Base-by-base conservation (phyloP, 2,329 filamentous ascomycete species). In the Ascochyta viciae-villosae region DNA sequence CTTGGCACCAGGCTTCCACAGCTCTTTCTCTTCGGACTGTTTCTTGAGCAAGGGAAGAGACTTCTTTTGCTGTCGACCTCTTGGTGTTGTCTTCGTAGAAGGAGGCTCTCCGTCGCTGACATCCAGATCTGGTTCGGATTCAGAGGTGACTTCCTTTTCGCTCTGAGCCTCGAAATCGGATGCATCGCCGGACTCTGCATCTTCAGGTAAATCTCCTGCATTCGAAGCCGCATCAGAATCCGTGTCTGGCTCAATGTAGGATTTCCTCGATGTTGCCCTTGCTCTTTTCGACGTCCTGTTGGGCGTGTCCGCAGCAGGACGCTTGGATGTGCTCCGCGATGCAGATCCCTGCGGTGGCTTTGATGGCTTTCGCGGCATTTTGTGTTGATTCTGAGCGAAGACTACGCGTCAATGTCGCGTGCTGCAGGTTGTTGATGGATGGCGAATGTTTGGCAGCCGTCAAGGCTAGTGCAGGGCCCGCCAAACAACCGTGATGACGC, bases 1-100 rank as follows among this genome's bases (percentile, higher is more conserved):
- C 56, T 79, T 84, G 33, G 83, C 82, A 9, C 84, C 84, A 56
- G 81, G 76, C 67, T 81, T 80, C 84, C 84, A 87, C 31, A 86
- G 70, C 48, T 85, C 81, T 60, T 80, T 79, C 41, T 77, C 77
- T 49, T 78, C 76, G 3, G 37, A 50, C 29, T 57, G 46, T 50
- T 68, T 69, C 51, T 64, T 68, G 54, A 56, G 68, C 40, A 62
- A 48, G 15, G 63, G 62, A 43, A 66, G 60, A 34, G 45, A 59
- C 57, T 59, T 71, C 10, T 68, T 71, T 57, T 51, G 56, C 45
- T 47, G 39, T 53, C 58, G 61, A 19, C 55, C 65, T 58, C 57
- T 63, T 22, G 57, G 61, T 46, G 54, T 65, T 51, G 23, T 51
- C 58, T 61, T 74, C 58, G 68, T 74, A 23, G 64, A 55, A 50